phyloP scores from a whole-genome alignment of 208 protist genomes.

The Borovskyia barvae region DNA sequence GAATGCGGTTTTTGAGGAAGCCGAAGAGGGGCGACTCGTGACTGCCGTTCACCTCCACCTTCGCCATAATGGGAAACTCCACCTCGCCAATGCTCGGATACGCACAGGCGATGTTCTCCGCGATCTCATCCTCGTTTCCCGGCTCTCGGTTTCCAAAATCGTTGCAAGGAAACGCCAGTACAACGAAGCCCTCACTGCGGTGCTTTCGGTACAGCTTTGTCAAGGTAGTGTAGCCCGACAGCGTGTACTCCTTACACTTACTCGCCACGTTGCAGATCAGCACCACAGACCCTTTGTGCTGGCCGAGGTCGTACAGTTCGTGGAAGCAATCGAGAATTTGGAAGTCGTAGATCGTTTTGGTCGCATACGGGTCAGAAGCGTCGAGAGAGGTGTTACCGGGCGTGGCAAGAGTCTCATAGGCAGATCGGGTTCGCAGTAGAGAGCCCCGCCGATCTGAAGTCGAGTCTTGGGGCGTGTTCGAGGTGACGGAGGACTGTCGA shows the following conservation, averaged over 20 bases:
- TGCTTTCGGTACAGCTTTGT: constrained; percentile 77
- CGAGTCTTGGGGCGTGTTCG: too few species aligned
- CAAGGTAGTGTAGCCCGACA: constrained; percentile 64
- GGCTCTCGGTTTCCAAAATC: constrained; percentile 88
- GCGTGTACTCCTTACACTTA: constrained; percentile 82
- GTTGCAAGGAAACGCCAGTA: constrained; percentile 91
- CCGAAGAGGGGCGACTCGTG: constrained; percentile 66
- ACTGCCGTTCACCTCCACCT: constrained; percentile 87
- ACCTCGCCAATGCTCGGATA: constrained; percentile 41
- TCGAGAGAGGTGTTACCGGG: constrained; percentile 2
- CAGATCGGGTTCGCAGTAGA: background rate
- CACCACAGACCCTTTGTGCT: constrained; percentile 81
- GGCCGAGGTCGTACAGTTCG: constrained; percentile 70
- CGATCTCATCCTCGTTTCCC: constrained; percentile 69
- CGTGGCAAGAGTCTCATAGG: constrained; percentile 15
- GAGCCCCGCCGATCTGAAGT: constrained; percentile 3
- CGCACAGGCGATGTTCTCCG: constrained; percentile 51
- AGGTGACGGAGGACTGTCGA: too few species aligned
- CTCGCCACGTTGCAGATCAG: constrained; percentile 90
- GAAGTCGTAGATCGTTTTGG: constrained; percentile 66
- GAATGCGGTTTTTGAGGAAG: constrained; percentile 64
- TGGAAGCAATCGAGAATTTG: constrained; percentile 52
- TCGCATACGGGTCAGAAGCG: constrained; percentile 7
- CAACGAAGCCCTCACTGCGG: constrained; percentile 52
- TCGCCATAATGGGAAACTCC: constrained; percentile 81